Conservation (phyloP, 1,284 basidiomycete genomes). For the Cryptococcus amylolentus region DNA sequence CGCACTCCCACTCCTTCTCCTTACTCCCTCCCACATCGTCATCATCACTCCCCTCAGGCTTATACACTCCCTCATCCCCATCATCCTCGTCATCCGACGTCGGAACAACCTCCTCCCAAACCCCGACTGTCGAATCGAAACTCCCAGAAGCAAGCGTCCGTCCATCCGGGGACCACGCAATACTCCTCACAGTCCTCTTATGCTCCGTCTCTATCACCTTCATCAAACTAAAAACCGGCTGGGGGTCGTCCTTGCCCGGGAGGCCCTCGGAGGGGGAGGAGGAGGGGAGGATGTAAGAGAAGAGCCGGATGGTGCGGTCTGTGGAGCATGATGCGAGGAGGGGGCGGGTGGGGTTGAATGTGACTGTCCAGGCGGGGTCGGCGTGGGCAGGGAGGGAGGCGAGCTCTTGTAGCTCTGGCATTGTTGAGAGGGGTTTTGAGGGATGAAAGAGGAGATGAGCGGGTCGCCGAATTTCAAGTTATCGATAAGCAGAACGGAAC, state of each 20-base stretch:
- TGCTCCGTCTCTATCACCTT: constrained; percentile 77
- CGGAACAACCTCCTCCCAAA: constrained; percentile 74
- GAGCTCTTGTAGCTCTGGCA: constrained; percentile 42
- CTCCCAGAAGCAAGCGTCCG: constrained; percentile 86
- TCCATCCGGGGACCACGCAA: constrained; percentile 90
- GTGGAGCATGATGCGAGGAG: constrained; percentile 89
- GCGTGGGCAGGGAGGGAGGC: constrained; percentile 61
- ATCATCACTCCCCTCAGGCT: constrained; percentile 38
- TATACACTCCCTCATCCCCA: constrained; percentile 31
- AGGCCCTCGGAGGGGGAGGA: constrained; percentile 16
- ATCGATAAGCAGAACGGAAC: neutral
- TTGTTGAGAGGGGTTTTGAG: constrained; percentile 5
- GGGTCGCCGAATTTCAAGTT: neutral
- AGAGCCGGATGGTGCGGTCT: constrained; percentile 86
- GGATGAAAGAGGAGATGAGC: neutral
- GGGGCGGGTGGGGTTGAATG: constrained; percentile 84
- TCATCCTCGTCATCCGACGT: constrained; percentile 32
- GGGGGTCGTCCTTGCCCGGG: constrained; percentile 21
- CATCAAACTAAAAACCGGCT: constrained; percentile 56
- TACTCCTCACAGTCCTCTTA: constrained; percentile 79
- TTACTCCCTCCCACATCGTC: constrained; percentile 21
- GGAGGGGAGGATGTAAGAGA: constrained; percentile 59
- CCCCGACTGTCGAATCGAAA: constrained; percentile 87
- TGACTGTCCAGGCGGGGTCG: constrained; percentile 81
- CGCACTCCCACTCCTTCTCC: constrained; percentile 53